phyloP scores from a whole-genome alignment of 225 moss, liverwort and hornwort genomes.

The Physcomitrellopsis africana region DNA sequence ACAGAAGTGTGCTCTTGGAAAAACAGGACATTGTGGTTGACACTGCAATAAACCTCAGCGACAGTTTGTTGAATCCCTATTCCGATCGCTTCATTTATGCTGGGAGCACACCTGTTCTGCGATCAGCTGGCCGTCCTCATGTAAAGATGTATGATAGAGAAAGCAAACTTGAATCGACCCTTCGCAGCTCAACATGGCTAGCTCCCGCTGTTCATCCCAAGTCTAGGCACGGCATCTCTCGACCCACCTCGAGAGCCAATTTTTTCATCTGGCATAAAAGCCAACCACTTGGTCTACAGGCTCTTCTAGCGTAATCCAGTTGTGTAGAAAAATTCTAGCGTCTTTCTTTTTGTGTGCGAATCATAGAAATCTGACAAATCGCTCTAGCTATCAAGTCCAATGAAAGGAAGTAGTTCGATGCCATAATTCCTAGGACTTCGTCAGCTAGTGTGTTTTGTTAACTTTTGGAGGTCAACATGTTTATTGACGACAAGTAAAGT shows the following conservation, averaged over 20 bases:
- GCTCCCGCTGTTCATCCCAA: slow-evolving; percentile 8
- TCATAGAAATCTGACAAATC: slow-evolving; percentile 28
- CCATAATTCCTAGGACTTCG: background rate
- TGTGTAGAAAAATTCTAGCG: slow-evolving; percentile 20
- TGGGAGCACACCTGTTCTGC: slow-evolving; percentile 66
- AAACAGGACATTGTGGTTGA: slow-evolving; percentile 76
- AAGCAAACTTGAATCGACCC: slow-evolving; percentile 32
- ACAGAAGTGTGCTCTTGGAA: background rate
- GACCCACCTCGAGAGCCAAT: slow-evolving; percentile 46
- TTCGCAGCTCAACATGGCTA: slow-evolving; percentile 35
- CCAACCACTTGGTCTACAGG: slow-evolving; percentile 55
- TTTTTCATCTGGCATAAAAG: slow-evolving; percentile 45
- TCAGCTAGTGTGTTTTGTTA: slow-evolving; percentile 14
- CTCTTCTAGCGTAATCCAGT: slow-evolving; percentile 28
- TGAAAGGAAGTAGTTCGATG: slow-evolving; percentile 18
- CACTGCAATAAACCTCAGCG: slow-evolving; percentile 58
- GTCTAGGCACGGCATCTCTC: slow-evolving; percentile 34
- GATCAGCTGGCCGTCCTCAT: slow-evolving; percentile 29
- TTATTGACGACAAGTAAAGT: slow-evolving; percentile 17
- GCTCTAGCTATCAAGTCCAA: slow-evolving; percentile 31
- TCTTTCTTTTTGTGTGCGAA: background rate
- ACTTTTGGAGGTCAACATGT: slow-evolving; percentile 34
- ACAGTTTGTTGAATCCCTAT: slow-evolving; percentile 86
- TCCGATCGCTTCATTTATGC: slow-evolving; percentile 82
- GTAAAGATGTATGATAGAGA: slow-evolving; percentile 22